Conservation (phyloP, 2,329 filamentous ascomycete genomes). For the Colletotrichum sp. region DNA sequence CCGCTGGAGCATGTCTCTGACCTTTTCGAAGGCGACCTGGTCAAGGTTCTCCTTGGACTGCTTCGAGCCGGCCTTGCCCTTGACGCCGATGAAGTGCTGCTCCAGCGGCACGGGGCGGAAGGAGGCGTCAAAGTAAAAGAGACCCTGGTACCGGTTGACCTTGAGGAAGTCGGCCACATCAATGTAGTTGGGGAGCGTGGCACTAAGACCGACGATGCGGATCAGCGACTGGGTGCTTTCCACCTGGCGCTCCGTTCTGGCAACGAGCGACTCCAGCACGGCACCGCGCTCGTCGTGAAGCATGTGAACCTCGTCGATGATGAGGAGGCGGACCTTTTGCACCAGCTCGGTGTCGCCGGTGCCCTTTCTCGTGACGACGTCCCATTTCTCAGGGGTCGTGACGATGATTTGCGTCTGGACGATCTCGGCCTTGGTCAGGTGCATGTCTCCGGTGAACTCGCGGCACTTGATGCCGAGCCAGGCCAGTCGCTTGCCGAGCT, state of each 20-base stretch:
- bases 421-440: constrained; percentile 95
- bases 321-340: constrained; percentile 93
- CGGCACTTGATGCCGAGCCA: constrained; percentile 94
- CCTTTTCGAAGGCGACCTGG: constrained; percentile 87
- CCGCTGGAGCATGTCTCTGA: constrained; percentile 85
- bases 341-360: constrained; percentile 97
- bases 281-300: constrained; percentile 96
- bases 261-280: constrained; percentile 93
- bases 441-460: constrained; percentile 98
- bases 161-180: constrained; percentile 97
- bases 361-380: constrained; percentile 95
- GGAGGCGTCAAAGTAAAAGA: constrained; percentile 97
- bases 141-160: constrained; percentile 88
- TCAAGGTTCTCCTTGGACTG: constrained; percentile 90
- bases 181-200: constrained; percentile 93
- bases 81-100: constrained; percentile 96
- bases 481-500: constrained; percentile 86
- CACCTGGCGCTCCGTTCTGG: constrained; percentile 92
- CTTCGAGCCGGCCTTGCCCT: constrained; percentile 84
- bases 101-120: constrained; percentile 96
- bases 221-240: constrained; percentile 98
- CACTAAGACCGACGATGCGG: constrained; percentile 92
- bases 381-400: constrained; percentile 99
- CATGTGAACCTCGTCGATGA: constrained; percentile 99
- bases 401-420: constrained; percentile 97